phyloP scores from a whole-genome alignment of 2,329 filamentous ascomycete genomes.

The Ascochyta rabiei region DNA sequence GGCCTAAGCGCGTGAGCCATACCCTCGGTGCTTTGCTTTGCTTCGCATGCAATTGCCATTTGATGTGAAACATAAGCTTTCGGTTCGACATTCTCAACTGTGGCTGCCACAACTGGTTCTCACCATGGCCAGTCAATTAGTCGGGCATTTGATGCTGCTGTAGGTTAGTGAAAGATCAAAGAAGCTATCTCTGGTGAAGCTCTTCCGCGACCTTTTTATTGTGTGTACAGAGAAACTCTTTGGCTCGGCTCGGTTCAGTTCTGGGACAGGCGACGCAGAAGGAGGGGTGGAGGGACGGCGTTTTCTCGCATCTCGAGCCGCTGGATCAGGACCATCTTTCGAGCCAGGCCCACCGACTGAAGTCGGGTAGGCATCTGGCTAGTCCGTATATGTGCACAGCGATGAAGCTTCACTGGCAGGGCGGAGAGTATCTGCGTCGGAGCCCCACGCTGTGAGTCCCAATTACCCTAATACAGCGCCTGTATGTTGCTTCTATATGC shows the following conservation, averaged over 20 bases:
- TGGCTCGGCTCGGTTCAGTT: background rate
- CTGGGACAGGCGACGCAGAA: background rate
- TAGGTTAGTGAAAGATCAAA: background rate
- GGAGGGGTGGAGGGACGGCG: too few species aligned
- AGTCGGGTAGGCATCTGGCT: background rate
- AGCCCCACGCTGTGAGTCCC: background rate
- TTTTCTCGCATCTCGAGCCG: too few species aligned
- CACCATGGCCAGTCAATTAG: background rate
- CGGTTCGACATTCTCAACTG: background rate
- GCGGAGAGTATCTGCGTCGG: background rate
- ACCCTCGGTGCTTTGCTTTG: background rate
- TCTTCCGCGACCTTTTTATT: background rate
- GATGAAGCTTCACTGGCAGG: background rate
- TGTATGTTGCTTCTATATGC: background rate
- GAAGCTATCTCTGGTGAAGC: background rate
- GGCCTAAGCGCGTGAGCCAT: background rate
- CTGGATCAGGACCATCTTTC: background rate
- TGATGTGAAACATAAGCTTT: background rate
- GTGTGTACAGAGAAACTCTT: background rate
- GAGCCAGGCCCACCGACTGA: background rate
- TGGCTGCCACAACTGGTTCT: background rate
- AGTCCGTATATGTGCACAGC: background rate
- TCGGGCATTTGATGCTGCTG: background rate
- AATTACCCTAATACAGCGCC: background rate
- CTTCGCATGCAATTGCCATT: background rate